A percentile compares a stretch with the other conserved stretches of the same genome.
Evolutionary conservation across 495 filamentous ascomycete genomes (phyloP).

Genomic region (Delitschia confertaspora): DNA sequence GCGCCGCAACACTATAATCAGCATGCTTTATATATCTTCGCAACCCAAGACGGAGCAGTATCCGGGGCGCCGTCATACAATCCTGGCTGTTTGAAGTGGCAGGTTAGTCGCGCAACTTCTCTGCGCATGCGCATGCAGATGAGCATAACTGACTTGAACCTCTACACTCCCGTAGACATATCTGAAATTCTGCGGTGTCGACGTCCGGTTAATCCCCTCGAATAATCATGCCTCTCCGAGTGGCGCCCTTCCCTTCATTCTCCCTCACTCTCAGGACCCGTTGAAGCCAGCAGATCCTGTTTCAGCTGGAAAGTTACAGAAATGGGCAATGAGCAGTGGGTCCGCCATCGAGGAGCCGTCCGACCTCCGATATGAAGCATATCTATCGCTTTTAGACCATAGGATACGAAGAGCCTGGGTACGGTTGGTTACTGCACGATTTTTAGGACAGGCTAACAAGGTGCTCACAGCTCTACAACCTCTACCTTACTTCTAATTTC

Average conservation of each 20-base stretch:
- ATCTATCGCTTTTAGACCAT: conserved; percentile 69
- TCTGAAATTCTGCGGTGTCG: conserved; percentile 63
- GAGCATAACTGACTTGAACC: not conserved
- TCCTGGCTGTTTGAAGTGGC: conserved; percentile 91
- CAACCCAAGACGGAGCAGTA: conserved; percentile 53
- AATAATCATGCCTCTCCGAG: conserved; percentile 90
- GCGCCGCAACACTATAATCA: conserved; percentile 41
- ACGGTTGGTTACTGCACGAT: conserved; percentile 26
- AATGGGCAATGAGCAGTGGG: conserved; percentile 52
- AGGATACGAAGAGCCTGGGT: conserved; percentile 83
- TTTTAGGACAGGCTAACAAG: not conserved
- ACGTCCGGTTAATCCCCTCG: conserved; percentile 61
- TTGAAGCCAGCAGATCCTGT: conserved; percentile 39
- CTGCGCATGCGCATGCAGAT: not conserved
- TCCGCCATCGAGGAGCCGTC: conserved; percentile 44
- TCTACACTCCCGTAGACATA: conserved; percentile 53
- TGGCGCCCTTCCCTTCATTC: conserved; percentile 79
- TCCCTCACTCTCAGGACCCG: conserved; percentile 41
- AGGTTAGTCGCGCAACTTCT: conserved; percentile 48
- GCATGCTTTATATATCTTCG: conserved; percentile 71
- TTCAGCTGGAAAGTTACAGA: conserved; percentile 56
- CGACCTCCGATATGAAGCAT: conserved; percentile 62
- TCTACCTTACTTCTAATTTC: conserved; percentile 68
- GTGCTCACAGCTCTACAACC: conserved; percentile 53
- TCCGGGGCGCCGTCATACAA: conserved; percentile 72